Evolutionary conservation across 441 rosid species (phyloP).

Genomic region (Geranium incanum): DNA sequence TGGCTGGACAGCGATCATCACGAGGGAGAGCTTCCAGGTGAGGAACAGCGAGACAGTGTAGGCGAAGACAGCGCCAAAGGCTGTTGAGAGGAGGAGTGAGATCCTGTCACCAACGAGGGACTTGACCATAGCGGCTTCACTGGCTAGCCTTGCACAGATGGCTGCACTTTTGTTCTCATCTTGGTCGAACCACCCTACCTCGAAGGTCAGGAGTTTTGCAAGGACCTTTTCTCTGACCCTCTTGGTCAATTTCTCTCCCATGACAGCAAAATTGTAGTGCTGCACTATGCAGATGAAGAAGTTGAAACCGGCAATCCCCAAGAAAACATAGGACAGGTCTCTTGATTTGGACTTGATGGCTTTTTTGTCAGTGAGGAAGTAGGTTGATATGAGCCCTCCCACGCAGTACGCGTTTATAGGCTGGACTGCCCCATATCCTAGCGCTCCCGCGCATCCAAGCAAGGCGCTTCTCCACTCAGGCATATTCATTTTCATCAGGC

Average conservation of each 20-base stretch:
- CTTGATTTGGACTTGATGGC: constrained; percentile 39
- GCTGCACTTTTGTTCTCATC: constrained; percentile 66
- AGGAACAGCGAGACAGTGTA: constrained; percentile 41
- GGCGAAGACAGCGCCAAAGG: constrained; percentile 48
- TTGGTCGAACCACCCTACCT: constrained; percentile 59
- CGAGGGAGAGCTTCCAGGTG: constrained; percentile 49
- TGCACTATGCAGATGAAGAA: constrained; percentile 47
- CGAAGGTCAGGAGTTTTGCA: constrained; percentile 51
- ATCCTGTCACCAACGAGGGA: constrained; percentile 55
- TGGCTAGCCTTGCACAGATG: constrained; percentile 51
- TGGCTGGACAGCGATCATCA: constrained; percentile 58
- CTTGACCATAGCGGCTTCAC: constrained; percentile 51
- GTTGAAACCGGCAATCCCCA: constrained; percentile 47
- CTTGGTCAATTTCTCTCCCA: constrained; percentile 62
- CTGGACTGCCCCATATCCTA: constrained; percentile 57
- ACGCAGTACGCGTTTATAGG: constrained; percentile 64
- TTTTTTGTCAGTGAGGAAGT: constrained; percentile 34
- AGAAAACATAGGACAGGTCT: constrained; percentile 41
- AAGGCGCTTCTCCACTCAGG: constrained; percentile 43
- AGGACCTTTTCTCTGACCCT: constrained; percentile 53
- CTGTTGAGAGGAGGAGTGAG: constrained; percentile 50
- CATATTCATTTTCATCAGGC: constrained; percentile 48
- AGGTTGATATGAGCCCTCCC: constrained; percentile 47
- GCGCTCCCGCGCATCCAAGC: constrained; percentile 53
- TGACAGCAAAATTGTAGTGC: constrained; percentile 54